Base-by-base conservation (phyloP, 2,329 filamentous ascomycete species). In the Hypoxylon sp. region DNA sequence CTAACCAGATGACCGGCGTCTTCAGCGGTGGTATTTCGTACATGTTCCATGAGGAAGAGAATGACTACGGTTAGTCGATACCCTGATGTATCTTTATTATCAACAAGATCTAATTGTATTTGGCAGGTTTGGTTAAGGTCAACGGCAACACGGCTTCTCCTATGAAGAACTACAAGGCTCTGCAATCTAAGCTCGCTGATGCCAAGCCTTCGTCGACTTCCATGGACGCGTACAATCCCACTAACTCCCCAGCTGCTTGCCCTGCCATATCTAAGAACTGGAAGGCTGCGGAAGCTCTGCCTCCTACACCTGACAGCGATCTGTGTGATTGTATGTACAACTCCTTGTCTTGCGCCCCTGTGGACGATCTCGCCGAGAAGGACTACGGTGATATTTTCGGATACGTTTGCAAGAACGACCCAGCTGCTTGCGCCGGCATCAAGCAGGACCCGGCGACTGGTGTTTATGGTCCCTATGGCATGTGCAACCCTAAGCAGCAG, bases 1-100 rank as follows among this genome's bases (percentile, higher is more conserved):
- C 91, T 56, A 70, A 80, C 52, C 73, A 93, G 75, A 94, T 94
- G 92, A 88, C 86, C 47, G 77, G 79, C 47, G 90, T 93, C 74
- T 92, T 91, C 89, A 93, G 90, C 71, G 92, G 92, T 77, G 92
- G 91, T 79, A 93, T 94, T 72, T 90, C 93, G 74, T 94, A 94
- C 85, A 93, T 93, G 91, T 94, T 93, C 83, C 92, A 91, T 82
- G 86, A 94, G 80, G 92, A 93, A 78, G 71, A 73, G 58, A 94
- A 94, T 81, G 81, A 93, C 76, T 94, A 90, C 77, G 92, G 89
- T 73, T 52, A 52, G 69, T 58, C 13, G 3, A 24, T 11, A 2
- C 17, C 47, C 6, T 1, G 10, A 10, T 15, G 6, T 3, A 3
- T 17, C 10, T 17, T 1, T 15, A 19, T 29, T 3, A 4, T 5